Percentiles rank a stretch among this genome's conserved stretches.
Evolutionary conservation across 129 eudicot species (phyloP).

Genomic region (Flaveria brownii): DNA sequence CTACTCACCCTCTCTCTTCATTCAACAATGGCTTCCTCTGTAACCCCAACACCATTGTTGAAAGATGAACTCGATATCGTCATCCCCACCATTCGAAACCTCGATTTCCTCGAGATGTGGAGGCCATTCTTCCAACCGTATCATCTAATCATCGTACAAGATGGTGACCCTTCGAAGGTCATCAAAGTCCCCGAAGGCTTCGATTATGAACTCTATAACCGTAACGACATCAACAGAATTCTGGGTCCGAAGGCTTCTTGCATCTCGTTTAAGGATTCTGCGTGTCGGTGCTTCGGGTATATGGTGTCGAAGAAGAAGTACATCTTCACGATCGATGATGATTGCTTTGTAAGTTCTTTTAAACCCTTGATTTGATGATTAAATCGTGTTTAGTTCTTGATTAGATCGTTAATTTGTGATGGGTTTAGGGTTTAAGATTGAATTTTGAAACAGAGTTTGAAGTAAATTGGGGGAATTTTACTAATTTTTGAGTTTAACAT

Average conservation of each 20-base stretch:
- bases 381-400: background rate
- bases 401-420: background rate
- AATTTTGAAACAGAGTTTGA: background rate
- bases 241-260: conserved; percentile 76
- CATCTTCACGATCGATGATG: conserved; percentile 70
- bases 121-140: conserved; percentile 58
- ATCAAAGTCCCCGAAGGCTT: conserved; percentile 64
- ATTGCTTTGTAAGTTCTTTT: conserved; percentile 63
- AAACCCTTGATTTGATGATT: background rate
- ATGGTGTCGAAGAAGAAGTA: conserved; percentile 69
- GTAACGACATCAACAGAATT: conserved; percentile 68
- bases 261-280: conserved; percentile 73
- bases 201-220: conserved; percentile 71
- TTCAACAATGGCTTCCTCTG: conserved; percentile 37
- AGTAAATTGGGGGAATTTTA: background rate
- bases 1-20: background rate
- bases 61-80: conserved; percentile 62
- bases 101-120: conserved; percentile 79
- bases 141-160: conserved; percentile 73
- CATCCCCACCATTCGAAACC: conserved; percentile 70
- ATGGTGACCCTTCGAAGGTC: conserved; percentile 60
- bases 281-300: conserved; percentile 70
- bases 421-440: conserved; percentile 27
- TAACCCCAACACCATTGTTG: conserved; percentile 43
- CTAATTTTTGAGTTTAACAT: background rate